phyloP scores from a whole-genome alignment of 495 filamentous ascomycete genomes.

The Darksidea phi region DNA sequence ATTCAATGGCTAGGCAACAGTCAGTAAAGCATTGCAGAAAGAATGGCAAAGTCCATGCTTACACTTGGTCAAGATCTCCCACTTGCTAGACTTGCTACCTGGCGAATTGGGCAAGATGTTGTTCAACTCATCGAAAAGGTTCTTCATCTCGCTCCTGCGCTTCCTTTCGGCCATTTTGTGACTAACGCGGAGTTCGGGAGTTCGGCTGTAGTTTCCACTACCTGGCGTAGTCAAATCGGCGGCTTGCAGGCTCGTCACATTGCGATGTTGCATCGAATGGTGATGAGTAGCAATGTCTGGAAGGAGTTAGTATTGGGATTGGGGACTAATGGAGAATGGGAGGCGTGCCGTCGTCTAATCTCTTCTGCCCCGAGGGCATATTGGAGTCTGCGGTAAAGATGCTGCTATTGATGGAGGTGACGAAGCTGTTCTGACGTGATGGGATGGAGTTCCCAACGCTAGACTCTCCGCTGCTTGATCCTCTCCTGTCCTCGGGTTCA shows the following conservation, averaged over 20 bases:
- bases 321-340: background rate
- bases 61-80: constrained; percentile 98
- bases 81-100: constrained; percentile 94
- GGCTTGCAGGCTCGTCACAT: constrained; percentile 40
- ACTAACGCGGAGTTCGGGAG: constrained; percentile 89
- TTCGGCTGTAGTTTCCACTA: constrained; percentile 71
- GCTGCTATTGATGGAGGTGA: constrained; percentile 45
- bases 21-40: constrained; percentile 11
- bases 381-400: constrained; percentile 43
- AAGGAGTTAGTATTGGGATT: constrained; percentile 7
- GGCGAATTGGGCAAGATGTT: constrained; percentile 79
- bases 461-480: constrained; percentile 43
- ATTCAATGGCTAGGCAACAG: constrained; percentile 34
- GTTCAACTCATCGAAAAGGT: constrained; percentile 84
- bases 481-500: constrained; percentile 39
- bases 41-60: constrained; percentile 28
- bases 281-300: constrained; percentile 44
- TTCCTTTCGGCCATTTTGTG: constrained; percentile 97
- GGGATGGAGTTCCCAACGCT: constrained; percentile 35
- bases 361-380: constrained; percentile 42
- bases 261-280: constrained; percentile 46
- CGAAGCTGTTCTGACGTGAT: constrained; percentile 44
- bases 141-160: constrained; percentile 96
- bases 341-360: constrained; percentile 43
- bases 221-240: constrained; percentile 33